A percentile compares a stretch with the other conserved stretches of the same genome.
phyloP scores from a whole-genome alignment of 495 filamentous ascomycete genomes.

The Trichoderma parareesei region DNA sequence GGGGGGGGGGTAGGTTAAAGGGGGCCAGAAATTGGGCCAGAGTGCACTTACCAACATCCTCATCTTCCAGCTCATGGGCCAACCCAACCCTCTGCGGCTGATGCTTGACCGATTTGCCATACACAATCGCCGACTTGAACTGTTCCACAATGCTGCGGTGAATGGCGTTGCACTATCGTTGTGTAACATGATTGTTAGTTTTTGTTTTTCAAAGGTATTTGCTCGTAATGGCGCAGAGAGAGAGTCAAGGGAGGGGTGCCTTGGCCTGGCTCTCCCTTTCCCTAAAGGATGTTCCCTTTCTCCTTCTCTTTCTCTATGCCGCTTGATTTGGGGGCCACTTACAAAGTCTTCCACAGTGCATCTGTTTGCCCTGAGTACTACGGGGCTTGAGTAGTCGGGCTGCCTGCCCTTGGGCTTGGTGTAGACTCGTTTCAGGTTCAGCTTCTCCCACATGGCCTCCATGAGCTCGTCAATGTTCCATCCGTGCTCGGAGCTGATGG shows the following conservation, averaged over 20 bases:
- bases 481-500: constrained; percentile 94
- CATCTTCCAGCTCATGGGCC: constrained; percentile 83
- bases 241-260: neutral
- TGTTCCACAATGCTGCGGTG: constrained; percentile 93
- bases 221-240: constrained; percentile 3
- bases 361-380: constrained; percentile 71
- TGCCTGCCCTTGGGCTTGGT: constrained; percentile 95
- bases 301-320: neutral
- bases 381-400: constrained; percentile 87
- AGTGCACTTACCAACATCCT: constrained; percentile 80
- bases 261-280: too few relatives aligned
- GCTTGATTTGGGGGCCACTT: constrained; percentile 31
- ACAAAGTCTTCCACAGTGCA: constrained; percentile 97
- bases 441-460: constrained; percentile 97
- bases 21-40: neutral
- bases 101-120: constrained; percentile 96
- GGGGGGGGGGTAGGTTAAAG: neutral
- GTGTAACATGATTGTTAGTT: constrained; percentile 15
- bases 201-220: constrained; percentile 4
- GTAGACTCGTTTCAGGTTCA: constrained; percentile 85
- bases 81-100: constrained; percentile 95
- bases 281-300: too few relatives aligned
- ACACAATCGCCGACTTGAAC: constrained; percentile 92
- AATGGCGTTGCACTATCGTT: constrained; percentile 79
- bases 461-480: constrained; percentile 98